phyloP scores from a whole-genome alignment of 169 alveolate species.

The Plasmodium gallinaceum region DNA sequence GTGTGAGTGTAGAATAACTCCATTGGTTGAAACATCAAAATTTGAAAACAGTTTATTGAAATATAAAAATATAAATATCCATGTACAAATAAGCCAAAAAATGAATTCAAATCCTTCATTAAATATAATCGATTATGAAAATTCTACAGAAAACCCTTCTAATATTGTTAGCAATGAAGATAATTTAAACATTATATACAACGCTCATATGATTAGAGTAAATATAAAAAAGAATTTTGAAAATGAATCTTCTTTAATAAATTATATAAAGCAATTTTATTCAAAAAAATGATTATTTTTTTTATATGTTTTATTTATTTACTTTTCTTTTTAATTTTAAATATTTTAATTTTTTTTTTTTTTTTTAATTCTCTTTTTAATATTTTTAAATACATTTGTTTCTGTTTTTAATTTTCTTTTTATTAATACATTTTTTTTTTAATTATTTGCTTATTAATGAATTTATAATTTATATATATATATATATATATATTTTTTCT shows the following conservation, averaged over 20 bases:
- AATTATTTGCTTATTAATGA: too few species aligned
- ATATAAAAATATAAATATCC: conserved; percentile 52
- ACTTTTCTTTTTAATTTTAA: background rate
- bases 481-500: too few species aligned
- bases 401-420: too few species aligned
- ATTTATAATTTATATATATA: too few species aligned
- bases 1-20: conserved; percentile 72
- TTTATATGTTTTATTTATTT: background rate
- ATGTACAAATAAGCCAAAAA: conserved; percentile 64
- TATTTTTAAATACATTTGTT: too few species aligned
- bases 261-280: conserved; percentile 62
- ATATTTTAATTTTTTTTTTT: background rate
- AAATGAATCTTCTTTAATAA: conserved; percentile 50
- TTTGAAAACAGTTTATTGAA: conserved; percentile 51
- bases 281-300: conserved; percentile 10
- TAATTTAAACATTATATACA: conserved; percentile 40
- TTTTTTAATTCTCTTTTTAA: too few species aligned
- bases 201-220: conserved; percentile 34
- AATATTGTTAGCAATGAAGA: conserved; percentile 4
- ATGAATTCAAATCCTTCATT: conserved; percentile 23
- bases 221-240: conserved; percentile 71
- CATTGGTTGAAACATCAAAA: conserved; percentile 56
- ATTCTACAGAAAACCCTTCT: conserved; percentile 18
- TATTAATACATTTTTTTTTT: too few species aligned
- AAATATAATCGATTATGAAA: conserved; percentile 24